phyloP scores from a whole-genome alignment of 192 early-diverging fungal genomes.

The Dispira simplex region DNA sequence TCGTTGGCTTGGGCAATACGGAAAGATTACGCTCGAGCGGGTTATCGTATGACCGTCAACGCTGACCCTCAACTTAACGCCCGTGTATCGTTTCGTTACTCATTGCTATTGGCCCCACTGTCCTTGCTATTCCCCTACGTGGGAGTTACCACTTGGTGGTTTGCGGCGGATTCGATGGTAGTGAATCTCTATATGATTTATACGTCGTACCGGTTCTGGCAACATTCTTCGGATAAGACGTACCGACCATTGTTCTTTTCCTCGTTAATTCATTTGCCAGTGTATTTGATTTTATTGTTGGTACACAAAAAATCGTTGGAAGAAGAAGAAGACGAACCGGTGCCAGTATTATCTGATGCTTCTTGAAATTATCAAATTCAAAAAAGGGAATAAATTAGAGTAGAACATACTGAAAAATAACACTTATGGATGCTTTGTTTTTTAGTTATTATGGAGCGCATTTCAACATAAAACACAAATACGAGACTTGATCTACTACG shows the following conservation, averaged over 20 bases:
- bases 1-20: slow-evolving; percentile 80
- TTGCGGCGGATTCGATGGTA: slow-evolving; percentile 55
- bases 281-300: slow-evolving; percentile 77
- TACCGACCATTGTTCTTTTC: slow-evolving; percentile 86
- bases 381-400: not conserved
- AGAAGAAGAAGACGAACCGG: not conserved
- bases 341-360: not conserved
- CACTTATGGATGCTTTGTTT: not conserved
- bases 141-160: slow-evolving; percentile 65
- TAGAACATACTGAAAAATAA: not conserved
- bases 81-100: slow-evolving; percentile 71
- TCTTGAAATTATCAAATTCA: not conserved
- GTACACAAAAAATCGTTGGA: slow-evolving; percentile 48
- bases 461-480: not conserved
- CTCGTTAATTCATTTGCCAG: slow-evolving; percentile 76
- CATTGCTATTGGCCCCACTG: slow-evolving; percentile 11
- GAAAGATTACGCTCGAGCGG: slow-evolving; percentile 91
- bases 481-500: not conserved
- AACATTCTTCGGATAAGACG: slow-evolving; percentile 53
- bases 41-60: slow-evolving; percentile 91
- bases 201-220: slow-evolving; percentile 68
- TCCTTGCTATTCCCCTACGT: slow-evolving; percentile 62
- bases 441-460: not conserved
- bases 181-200: slow-evolving; percentile 60
- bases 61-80: slow-evolving; percentile 78